Base-by-base conservation (phyloP, 345 rosid genomes). In the Populus ilicifolia region DNA sequence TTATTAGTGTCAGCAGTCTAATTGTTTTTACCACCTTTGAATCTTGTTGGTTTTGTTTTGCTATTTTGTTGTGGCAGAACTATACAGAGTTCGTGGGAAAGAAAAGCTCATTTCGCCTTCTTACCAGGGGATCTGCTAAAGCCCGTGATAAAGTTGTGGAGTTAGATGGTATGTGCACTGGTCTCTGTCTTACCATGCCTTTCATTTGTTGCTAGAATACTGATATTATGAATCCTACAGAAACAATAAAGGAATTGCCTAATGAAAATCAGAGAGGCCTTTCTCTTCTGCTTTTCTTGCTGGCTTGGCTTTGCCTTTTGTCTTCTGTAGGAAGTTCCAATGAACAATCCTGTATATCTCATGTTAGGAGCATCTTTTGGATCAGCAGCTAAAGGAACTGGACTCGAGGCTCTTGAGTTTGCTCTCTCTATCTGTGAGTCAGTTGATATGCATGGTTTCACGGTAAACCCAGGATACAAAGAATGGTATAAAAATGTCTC, bases 91-190 rank as follows among this genome's bases (percentile, higher is more conserved):
- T 88, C 63, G 97, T 90, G 27, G 98, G 98, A 41, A 90, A 84
- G 85, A 96, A 94, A 84, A 90, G 97, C 70, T 85, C 91, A 75
- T 94, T 94, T 75, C 96, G 93, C 44, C 97, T 96, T 86, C 98
- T 96, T 80, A 96, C 91, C 73, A 85, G 98, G 81, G 98, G 97
- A 70, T 91, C 98, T 78, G 97, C 99, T 65, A 94, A 96, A 92
- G 98, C 99, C 77, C 96, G 92, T 67, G 99, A 96, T 83, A 94
- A 96, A 86, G 98, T 96, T 80, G 96, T 90, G 69, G 99, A 94
- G 84, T 89, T 96, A 75, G 98, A 94, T 86, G 97, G 99, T 96
- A 91, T 76, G 52, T 35, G 27, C 69, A 69, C 23, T 44, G 11
- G 39, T 50, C 14, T 50, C 9, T 69, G 73, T 81, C 21, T 79